A percentile compares a stretch with the other conserved stretches of the same genome.
phyloP scores from a whole-genome alignment of 1,284 basidiomycete genomes.

The Trametes versicolor region DNA sequence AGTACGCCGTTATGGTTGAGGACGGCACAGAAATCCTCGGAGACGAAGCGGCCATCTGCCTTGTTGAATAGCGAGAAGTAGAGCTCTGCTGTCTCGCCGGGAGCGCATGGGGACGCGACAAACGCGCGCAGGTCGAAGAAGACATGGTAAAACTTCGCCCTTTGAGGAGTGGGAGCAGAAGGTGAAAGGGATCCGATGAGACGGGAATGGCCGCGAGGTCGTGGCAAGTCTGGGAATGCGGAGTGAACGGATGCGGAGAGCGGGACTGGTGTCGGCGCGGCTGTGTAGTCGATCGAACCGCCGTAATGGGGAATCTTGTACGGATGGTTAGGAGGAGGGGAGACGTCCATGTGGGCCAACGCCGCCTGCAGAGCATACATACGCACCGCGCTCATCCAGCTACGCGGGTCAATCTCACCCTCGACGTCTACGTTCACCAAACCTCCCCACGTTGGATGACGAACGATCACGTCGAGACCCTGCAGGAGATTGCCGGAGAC shows the following conservation, averaged over 20 bases:
- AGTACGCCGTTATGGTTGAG: slow-evolving; percentile 93
- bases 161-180: slow-evolving; percentile 45
- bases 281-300: slow-evolving; percentile 48
- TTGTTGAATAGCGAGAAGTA: slow-evolving; percentile 95
- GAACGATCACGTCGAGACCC: slow-evolving; percentile 93
- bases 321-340: slow-evolving; percentile 43
- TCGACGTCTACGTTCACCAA: slow-evolving; percentile 88
- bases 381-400: slow-evolving; percentile 86
- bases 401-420: slow-evolving; percentile 76
- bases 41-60: slow-evolving; percentile 86
- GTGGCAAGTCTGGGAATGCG: slow-evolving; percentile 67
- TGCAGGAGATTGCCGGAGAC: slow-evolving; percentile 94
- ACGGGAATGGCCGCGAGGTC: slow-evolving; percentile 57
- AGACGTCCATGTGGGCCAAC: slow-evolving; percentile 81
- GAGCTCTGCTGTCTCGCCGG: slow-evolving; percentile 92
- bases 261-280: slow-evolving; percentile 55
- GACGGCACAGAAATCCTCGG: slow-evolving; percentile 92
- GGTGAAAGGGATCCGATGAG: slow-evolving; percentile 56
- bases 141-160: slow-evolving; percentile 86
- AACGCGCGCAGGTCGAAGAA: slow-evolving; percentile 93
- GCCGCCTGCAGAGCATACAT: slow-evolving; percentile 91
- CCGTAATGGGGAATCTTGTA: slow-evolving; percentile 40
- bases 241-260: slow-evolving; percentile 64
- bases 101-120: slow-evolving; percentile 87
- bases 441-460: slow-evolving; percentile 92